Conservation (phyloP, 2,329 filamentous ascomycete genomes). For the Diplodia mutila region DNA sequence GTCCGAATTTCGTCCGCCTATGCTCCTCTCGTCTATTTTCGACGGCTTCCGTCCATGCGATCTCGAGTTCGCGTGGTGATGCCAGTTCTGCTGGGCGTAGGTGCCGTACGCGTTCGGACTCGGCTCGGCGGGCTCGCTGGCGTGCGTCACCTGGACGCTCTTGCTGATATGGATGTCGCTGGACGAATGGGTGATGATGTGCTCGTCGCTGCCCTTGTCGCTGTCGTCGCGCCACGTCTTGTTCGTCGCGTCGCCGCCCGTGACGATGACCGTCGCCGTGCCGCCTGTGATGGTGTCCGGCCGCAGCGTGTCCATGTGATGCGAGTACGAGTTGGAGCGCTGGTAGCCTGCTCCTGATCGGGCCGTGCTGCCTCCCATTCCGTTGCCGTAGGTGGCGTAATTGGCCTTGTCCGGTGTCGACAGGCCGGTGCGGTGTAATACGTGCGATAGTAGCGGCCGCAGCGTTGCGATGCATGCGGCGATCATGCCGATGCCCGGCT, state of each 20-base stretch:
- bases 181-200: slow-evolving; percentile 8
- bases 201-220: slow-evolving; percentile 20
- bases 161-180: slow-evolving; percentile 21
- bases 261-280: background rate
- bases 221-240: slow-evolving; percentile 10
- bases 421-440: slow-evolving; percentile 33
- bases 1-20: background rate
- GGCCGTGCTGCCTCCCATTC: slow-evolving; percentile 6
- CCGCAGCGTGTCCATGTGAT: slow-evolving; percentile 25
- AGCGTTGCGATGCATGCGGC: slow-evolving; percentile 55
- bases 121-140: slow-evolving; percentile 11
- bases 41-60: slow-evolving; percentile 1
- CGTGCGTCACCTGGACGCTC: slow-evolving; percentile 22
- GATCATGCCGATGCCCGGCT: slow-evolving; percentile 45
- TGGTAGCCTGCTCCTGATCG: slow-evolving; percentile 28
- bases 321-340: slow-evolving; percentile 12
- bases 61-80: background rate
- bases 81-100: background rate
- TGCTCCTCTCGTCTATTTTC: slow-evolving; percentile 11
- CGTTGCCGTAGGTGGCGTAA: slow-evolving; percentile 18
- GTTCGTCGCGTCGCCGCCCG: background rate
- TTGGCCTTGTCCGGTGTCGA: slow-evolving; percentile 27
- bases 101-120: background rate
- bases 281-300: slow-evolving; percentile 24
- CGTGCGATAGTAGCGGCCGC: slow-evolving; percentile 50